Conservation (phyloP, 495 filamentous ascomycete genomes). For the Tuber aestivum region DNA sequence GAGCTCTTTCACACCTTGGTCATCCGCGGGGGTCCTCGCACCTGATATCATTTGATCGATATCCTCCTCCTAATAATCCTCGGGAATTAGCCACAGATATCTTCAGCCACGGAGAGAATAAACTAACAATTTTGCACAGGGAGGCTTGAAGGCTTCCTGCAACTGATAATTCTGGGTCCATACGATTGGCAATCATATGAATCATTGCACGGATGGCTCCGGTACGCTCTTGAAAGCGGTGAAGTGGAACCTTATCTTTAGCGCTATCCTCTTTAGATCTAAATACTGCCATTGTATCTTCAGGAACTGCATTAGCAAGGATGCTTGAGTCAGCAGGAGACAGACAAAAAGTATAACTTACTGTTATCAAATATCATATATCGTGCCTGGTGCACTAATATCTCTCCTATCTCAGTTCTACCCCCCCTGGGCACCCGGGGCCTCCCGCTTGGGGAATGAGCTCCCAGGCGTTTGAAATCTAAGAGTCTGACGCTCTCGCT, state of each 20-base stretch:
- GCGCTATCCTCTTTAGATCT: neutral
- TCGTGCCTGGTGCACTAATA: neutral
- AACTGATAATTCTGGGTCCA: neutral
- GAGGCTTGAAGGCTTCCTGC: neutral
- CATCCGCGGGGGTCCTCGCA: neutral
- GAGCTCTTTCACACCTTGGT: neutral
- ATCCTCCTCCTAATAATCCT: neutral
- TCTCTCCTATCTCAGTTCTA: neutral
- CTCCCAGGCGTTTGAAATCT: neutral
- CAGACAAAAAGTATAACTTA: neutral
- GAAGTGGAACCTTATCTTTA: neutral
- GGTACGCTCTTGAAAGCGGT: neutral
- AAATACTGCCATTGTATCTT: neutral
- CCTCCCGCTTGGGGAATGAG: no score
- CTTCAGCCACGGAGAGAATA: neutral
- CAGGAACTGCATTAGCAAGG: neutral
- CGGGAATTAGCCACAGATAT: neutral
- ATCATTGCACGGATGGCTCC: neutral
- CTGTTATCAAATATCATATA: neutral
- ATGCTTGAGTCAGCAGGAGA: neutral
- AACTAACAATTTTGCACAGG: neutral
- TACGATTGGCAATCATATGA: neutral
- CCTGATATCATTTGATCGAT: neutral
- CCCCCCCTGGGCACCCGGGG: no score
- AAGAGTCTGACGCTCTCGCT: neutral